Percentiles rank a stretch among this genome's conserved stretches.
Evolutionary conservation across 352 stramenopile genomes (phyloP).

Genomic region (Globisporangium abappressorium): DNA sequence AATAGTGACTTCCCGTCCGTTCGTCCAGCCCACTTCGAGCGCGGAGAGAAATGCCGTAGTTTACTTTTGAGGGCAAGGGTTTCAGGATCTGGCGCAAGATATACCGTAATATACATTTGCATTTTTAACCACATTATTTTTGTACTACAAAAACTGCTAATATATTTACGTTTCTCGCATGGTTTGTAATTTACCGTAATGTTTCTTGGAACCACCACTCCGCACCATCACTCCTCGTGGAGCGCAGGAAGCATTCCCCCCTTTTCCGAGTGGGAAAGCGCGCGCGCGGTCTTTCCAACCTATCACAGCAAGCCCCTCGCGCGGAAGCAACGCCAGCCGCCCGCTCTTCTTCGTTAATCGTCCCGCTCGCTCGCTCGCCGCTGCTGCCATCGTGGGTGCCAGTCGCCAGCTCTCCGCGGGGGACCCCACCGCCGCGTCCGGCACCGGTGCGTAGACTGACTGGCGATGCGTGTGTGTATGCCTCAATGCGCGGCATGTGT

Average conservation of each 20-base stretch:
- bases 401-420: constrained; percentile 16
- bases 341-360: background rate
- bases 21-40: background rate
- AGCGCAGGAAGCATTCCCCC: too few species aligned
- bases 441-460: constrained; percentile 13
- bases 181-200: background rate
- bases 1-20: constrained; percentile 7
- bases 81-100: constrained; percentile 4
- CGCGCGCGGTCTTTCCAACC: constrained; percentile 5
- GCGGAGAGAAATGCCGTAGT: constrained; percentile 7
- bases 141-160: too few species aligned
- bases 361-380: constrained; percentile 1
- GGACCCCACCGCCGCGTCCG: constrained; percentile 12
- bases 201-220: background rate
- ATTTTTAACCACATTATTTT: background rate
- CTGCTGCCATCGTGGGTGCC: constrained; percentile 18
- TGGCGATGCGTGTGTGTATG: background rate
- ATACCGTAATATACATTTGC: background rate
- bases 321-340: constrained; percentile 3
- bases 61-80: background rate
- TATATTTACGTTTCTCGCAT: background rate
- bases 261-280: background rate
- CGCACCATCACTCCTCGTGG: background rate
- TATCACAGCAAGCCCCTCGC: constrained; percentile 5
- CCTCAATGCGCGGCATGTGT: background rate